These are phyloP conservation scores for Curvularia lunata DNA, from an alignment of 2,329 filamentous ascomycete genomes.

Conservation along the genomic window DNA sequence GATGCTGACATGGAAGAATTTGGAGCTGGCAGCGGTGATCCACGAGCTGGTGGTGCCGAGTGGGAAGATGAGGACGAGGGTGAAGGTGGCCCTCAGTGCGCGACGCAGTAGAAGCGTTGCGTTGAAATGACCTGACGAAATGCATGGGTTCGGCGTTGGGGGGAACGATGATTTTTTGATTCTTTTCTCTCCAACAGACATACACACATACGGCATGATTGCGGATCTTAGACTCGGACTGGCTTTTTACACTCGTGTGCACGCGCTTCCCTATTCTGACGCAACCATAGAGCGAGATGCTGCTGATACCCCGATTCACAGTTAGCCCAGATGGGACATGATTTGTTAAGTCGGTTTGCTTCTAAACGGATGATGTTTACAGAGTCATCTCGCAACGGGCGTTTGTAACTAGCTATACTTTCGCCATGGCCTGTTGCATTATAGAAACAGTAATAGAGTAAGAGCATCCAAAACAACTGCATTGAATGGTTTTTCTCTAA, in stretches of 20 bases:
- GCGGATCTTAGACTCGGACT: slow-evolving; percentile 5
- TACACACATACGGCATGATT: slow-evolving; percentile 1
- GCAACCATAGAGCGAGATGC: neutral
- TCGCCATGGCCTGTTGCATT: too few species aligned
- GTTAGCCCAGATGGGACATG: neutral
- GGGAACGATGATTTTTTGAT: slow-evolving; percentile 14
- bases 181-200: slow-evolving; percentile 1
- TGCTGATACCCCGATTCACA: neutral
- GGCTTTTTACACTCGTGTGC: slow-evolving; percentile 1
- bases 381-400: neutral
- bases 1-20: slow-evolving; percentile 85
- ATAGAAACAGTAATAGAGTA: neutral
- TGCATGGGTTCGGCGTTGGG: slow-evolving; percentile 35
- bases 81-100: slow-evolving; percentile 70
- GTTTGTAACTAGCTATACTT: neutral
- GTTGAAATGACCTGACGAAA: slow-evolving; percentile 23
- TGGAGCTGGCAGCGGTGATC: slow-evolving; percentile 73
- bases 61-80: slow-evolving; percentile 72
- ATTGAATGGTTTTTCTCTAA: neutral
- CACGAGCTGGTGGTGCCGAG: slow-evolving; percentile 69
- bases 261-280: neutral
- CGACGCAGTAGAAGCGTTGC: slow-evolving; percentile 64
- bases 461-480: neutral
- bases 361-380: neutral
- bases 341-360: neutral